phyloP scores from a whole-genome alignment of 305 asterid species.

The Caryopteris hybrid region DNA sequence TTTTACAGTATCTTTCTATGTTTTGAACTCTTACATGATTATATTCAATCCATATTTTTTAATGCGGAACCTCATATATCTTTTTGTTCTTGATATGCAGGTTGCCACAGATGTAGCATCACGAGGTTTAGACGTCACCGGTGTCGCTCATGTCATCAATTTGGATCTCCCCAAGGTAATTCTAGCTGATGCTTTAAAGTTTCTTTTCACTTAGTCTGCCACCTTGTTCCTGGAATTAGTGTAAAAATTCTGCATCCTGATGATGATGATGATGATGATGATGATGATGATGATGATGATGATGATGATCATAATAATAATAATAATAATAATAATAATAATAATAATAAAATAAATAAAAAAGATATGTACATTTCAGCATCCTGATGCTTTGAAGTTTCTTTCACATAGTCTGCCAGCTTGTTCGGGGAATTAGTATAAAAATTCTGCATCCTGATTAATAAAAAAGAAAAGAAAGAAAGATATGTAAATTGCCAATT shows the following conservation, averaged over 20 bases:
- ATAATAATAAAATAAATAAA: too few relatives aligned
- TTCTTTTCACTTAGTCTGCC: too few relatives aligned
- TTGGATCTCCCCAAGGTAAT: conserved; percentile 90
- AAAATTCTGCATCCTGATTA: background rate
- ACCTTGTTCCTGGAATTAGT: too few relatives aligned
- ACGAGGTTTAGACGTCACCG: conserved; percentile 88
- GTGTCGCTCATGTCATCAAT: conserved; percentile 87
- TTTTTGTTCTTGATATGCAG: conserved; percentile 35
- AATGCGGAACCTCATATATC: background rate
- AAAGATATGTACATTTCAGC: too few relatives aligned
- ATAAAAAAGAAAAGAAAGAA: too few relatives aligned
- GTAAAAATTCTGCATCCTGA: too few relatives aligned
- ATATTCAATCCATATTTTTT: background rate
- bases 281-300: too few relatives aligned
- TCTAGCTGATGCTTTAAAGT: conserved; percentile 17
- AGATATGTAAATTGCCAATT: background rate
- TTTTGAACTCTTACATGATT: background rate
- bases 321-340: too few relatives aligned
- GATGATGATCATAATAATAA: too few relatives aligned
- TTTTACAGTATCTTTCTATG: background rate
- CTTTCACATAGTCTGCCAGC: conserved; percentile 13
- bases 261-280: too few relatives aligned
- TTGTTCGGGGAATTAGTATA: background rate
- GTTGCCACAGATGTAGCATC: conserved; percentile 98
- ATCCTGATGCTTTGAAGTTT: too few relatives aligned